Conservation (phyloP, 2,329 filamentous ascomycete genomes). For the Sordariomycetes sp. region DNA sequence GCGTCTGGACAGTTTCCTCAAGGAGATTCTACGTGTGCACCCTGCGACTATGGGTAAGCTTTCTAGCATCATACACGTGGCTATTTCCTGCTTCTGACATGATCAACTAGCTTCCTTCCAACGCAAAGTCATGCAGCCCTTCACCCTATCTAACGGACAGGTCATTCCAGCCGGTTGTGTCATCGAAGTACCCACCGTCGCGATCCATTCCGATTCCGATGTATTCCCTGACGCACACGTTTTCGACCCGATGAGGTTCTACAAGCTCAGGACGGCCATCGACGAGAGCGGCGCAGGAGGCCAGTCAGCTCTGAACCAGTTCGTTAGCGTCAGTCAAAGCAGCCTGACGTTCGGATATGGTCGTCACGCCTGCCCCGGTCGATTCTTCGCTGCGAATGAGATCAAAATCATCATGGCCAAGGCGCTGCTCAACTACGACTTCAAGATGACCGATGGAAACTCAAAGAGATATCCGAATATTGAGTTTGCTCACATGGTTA, state of each 20-base stretch:
- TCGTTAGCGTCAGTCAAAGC: slow-evolving; percentile 26
- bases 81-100: too few species aligned
- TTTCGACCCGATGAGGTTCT: slow-evolving; percentile 36
- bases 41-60: slow-evolving; percentile 20
- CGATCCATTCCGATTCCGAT: slow-evolving; percentile 24
- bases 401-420: slow-evolving; percentile 35
- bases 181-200: slow-evolving; percentile 31
- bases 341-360: slow-evolving; percentile 45
- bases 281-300: slow-evolving; percentile 2
- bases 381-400: slow-evolving; percentile 41
- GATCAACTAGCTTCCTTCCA: slow-evolving; percentile 29
- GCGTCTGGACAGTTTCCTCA: slow-evolving; percentile 30
- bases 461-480: slow-evolving; percentile 27
- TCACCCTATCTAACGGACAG: slow-evolving; percentile 45
- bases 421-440: not conserved
- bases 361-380: slow-evolving; percentile 38
- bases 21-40: slow-evolving; percentile 23
- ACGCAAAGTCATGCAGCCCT: slow-evolving; percentile 38
- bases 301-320: slow-evolving; percentile 19
- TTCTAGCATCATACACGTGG: not conserved
- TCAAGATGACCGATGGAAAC: slow-evolving; percentile 11
- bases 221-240: slow-evolving; percentile 20
- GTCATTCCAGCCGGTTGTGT: slow-evolving; percentile 32
- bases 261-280: slow-evolving; percentile 12
- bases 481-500: slow-evolving; percentile 5